Evolutionary conservation across 2,329 filamentous ascomycete species (phyloP).

Genomic region (Alternaria solani): DNA sequence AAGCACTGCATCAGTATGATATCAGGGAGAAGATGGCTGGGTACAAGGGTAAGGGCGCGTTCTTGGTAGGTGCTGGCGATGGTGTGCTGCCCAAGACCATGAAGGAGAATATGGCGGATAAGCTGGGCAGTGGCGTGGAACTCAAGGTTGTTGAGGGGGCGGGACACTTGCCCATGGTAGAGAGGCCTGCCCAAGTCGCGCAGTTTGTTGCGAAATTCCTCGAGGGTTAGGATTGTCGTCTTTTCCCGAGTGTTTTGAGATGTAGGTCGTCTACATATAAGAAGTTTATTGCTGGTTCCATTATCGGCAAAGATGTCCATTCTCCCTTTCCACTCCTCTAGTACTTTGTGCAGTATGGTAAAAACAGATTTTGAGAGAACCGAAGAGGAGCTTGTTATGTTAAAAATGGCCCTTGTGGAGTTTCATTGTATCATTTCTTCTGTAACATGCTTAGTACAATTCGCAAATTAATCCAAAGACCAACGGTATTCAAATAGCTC

Average conservation of each 20-base stretch:
- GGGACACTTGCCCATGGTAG: conserved; percentile 86
- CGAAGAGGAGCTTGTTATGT: too few species aligned
- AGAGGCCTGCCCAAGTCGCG: conserved; percentile 74
- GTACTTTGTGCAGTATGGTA: too few species aligned
- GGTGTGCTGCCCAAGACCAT: conserved; percentile 80
- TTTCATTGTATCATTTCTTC: not conserved
- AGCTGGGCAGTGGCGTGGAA: conserved; percentile 56
- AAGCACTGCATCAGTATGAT: conserved; percentile 77
- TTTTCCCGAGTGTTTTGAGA: not conserved
- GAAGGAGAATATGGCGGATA: conserved; percentile 71
- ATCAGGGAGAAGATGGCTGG: conserved; percentile 64
- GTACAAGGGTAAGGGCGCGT: conserved; percentile 67
- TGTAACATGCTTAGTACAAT: not conserved
- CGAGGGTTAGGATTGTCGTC: not conserved
- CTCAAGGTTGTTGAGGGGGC: conserved; percentile 73
- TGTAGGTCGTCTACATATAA: too few species aligned
- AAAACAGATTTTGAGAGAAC: too few species aligned
- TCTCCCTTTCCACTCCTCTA: too few species aligned
- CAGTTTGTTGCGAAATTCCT: conserved; percentile 66
- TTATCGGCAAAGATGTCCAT: too few species aligned
- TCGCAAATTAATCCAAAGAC: not conserved
- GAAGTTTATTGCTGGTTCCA: too few species aligned
- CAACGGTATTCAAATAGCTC: not conserved
- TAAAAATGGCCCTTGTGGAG: not conserved
- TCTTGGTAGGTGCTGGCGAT: conserved; percentile 77